phyloP scores from a whole-genome alignment of 768 basidiomycete species.

The Rhodotorula diobovata region DNA sequence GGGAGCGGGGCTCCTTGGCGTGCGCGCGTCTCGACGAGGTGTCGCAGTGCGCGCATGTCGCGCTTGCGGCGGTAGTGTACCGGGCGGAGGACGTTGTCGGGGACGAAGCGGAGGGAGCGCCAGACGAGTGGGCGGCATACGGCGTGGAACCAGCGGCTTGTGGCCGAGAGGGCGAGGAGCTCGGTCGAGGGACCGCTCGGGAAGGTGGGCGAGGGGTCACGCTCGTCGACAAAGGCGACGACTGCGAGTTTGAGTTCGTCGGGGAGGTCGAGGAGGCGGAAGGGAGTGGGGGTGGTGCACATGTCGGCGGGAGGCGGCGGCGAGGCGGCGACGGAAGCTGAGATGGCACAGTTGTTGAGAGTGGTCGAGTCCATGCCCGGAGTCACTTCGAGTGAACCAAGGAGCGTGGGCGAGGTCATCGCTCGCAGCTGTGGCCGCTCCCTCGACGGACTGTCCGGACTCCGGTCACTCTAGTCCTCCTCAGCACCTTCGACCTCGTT shows the following conservation, averaged over 20 bases:
- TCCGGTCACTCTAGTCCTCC: too few species aligned
- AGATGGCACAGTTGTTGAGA: too few species aligned
- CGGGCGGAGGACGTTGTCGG: background rate
- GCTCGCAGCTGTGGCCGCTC: too few species aligned
- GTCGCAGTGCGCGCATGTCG: background rate
- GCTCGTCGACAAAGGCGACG: slow-evolving; percentile 12
- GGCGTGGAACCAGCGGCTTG: slow-evolving; percentile 3
- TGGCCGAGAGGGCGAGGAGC: slow-evolving; percentile 6
- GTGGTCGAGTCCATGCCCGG: background rate
- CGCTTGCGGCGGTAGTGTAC: background rate
- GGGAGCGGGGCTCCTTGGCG: background rate
- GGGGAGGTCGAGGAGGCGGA: slow-evolving; percentile 19
- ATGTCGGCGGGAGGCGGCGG: background rate
- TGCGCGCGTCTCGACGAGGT: background rate
- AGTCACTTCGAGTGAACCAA: too few species aligned
- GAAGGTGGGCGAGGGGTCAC: slow-evolving; percentile 22
- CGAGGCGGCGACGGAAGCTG: too few species aligned
- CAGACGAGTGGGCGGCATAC: slow-evolving; percentile 13
- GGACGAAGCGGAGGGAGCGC: slow-evolving; percentile 7
- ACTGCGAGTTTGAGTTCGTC: slow-evolving; percentile 12
- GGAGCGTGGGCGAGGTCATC: too few species aligned
- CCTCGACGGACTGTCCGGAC: too few species aligned
- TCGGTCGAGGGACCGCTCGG: slow-evolving; percentile 15
- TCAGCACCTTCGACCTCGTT: background rate
- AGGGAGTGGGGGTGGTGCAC: background rate